These are phyloP conservation scores for Paralagenidium karlingii DNA, from an alignment of 352 stramenopile genomes.

Conservation along the genomic window DNA sequence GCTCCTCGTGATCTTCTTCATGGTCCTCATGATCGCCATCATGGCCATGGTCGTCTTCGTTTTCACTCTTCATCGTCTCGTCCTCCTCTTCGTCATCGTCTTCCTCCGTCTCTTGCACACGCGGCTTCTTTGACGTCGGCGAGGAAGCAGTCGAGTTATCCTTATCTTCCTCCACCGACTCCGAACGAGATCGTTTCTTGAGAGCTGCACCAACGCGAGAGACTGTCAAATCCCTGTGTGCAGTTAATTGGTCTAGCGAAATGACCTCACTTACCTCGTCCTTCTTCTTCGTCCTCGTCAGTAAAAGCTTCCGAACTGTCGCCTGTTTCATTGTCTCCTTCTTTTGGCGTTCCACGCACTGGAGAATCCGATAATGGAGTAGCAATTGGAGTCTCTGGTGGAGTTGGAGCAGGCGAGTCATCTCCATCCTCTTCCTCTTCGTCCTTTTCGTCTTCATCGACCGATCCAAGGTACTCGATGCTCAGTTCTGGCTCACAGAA, in stretches of 20 bases:
- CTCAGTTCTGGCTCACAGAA: constrained; percentile 62
- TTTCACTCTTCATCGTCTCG: constrained; percentile 8
- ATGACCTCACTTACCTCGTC: too few relatives aligned
- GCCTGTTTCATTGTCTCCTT: constrained; percentile 17
- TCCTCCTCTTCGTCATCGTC: constrained; percentile 8
- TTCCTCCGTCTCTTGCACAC: too few relatives aligned
- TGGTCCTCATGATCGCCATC: constrained; percentile 2
- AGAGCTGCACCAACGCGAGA: too few relatives aligned
- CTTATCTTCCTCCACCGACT: too few relatives aligned
- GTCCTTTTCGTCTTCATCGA: constrained; percentile 52
- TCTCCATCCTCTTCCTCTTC: constrained; percentile 67
- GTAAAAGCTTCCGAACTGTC: constrained; percentile 8
- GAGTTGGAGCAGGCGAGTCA: constrained; percentile 46
- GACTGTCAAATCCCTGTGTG: too few relatives aligned
- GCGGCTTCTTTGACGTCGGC: too few relatives aligned
- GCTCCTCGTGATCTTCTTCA: constrained; percentile 14
- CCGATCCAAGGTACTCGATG: constrained; percentile 70
- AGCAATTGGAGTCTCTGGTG: constrained; percentile 57
- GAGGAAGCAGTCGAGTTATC: too few relatives aligned
- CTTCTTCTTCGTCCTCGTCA: too few relatives aligned
- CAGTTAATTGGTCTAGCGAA: too few relatives aligned
- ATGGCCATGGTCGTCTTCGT: constrained; percentile 5
- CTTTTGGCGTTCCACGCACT: constrained; percentile 46
- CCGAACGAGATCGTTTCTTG: too few relatives aligned
- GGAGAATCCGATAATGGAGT: constrained; percentile 49